Evolutionary conservation across 108 stramenopile genomes (phyloP).

Genomic region (Asterionellopsis glacialis): DNA sequence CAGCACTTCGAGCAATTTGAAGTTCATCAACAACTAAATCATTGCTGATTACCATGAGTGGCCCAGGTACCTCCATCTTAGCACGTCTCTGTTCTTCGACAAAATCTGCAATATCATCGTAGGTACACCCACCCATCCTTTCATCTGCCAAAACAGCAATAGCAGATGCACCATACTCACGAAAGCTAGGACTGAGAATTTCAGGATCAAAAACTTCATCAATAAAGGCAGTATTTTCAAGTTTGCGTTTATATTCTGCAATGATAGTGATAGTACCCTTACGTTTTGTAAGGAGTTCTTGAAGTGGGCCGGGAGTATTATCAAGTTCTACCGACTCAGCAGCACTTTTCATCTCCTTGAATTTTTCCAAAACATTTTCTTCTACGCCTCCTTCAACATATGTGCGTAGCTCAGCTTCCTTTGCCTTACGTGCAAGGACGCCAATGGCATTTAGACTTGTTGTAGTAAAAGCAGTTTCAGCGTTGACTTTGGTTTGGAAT

Average conservation of each 20-base stretch:
- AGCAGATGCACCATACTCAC: conserved; percentile 77
- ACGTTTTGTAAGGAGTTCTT: conserved; percentile 62
- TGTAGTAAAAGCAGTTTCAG: too few relatives aligned
- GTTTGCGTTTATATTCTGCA: conserved; percentile 85
- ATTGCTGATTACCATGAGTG: conserved; percentile 64
- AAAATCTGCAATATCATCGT: conserved; percentile 53
- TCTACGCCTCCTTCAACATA: conserved; percentile 59
- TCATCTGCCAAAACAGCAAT: conserved; percentile 76
- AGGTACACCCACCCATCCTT: conserved; percentile 75
- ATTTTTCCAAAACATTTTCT: conserved; percentile 58
- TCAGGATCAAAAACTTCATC: conserved; percentile 43
- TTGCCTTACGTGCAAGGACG: conserved; percentile 78
- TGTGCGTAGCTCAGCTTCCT: conserved; percentile 67
- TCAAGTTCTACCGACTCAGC: conserved; percentile 7
- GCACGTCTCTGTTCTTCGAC: conserved; percentile 71
- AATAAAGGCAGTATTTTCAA: conserved; percentile 17
- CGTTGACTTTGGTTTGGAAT: too few relatives aligned
- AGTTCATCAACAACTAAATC: conserved; percentile 83
- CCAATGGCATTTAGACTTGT: conserved; percentile 58
- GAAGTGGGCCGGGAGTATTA: conserved; percentile 34
- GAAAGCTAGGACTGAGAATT: conserved; percentile 54
- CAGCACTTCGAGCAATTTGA: conserved; percentile 67
- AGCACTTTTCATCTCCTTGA: conserved; percentile 47
- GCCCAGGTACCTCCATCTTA: conserved; percentile 68
- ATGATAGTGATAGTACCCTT: conserved; percentile 83